phyloP scores from a whole-genome alignment of 78 protist genomes.

The Diacronema lutheri region DNA sequence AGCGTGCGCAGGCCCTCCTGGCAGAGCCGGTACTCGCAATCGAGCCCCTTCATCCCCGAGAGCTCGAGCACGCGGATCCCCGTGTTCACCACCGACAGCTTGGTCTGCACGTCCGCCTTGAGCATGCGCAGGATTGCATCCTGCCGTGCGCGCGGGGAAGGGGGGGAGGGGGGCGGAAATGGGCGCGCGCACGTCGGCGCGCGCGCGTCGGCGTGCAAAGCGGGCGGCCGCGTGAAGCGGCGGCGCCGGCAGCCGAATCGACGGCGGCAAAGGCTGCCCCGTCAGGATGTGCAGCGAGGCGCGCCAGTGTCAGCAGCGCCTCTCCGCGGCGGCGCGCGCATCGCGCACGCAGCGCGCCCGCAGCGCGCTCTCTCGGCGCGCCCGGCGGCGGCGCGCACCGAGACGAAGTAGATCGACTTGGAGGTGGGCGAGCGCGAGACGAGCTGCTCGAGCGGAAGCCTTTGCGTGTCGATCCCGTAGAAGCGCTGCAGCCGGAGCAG shows the following conservation, averaged over 20 bases:
- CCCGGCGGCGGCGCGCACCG: background rate
- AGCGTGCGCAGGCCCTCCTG: too few relatives aligned
- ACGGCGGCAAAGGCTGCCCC: background rate
- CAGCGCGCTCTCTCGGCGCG: background rate
- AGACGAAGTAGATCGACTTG: background rate
- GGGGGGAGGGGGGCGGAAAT: too few relatives aligned
- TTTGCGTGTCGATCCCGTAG: background rate
- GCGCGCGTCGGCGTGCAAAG: background rate
- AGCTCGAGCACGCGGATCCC: background rate
- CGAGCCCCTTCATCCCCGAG: too few relatives aligned
- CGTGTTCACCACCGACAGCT: background rate
- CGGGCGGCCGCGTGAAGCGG: background rate
- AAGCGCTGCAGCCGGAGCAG: too few relatives aligned
- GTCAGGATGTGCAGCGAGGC: background rate
- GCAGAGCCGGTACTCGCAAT: too few relatives aligned
- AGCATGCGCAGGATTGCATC: background rate
- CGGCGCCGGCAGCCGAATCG: background rate
- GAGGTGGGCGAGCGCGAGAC: background rate
- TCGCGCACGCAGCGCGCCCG: background rate
- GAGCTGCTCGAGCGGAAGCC: background rate
- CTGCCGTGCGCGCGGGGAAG: background rate
- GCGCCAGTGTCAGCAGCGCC: background rate
- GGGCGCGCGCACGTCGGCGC: background rate
- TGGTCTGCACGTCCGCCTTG: background rate
- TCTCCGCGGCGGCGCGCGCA: background rate